Conservation (phyloP, 306 rosid species). For the Senna tora region DNA sequence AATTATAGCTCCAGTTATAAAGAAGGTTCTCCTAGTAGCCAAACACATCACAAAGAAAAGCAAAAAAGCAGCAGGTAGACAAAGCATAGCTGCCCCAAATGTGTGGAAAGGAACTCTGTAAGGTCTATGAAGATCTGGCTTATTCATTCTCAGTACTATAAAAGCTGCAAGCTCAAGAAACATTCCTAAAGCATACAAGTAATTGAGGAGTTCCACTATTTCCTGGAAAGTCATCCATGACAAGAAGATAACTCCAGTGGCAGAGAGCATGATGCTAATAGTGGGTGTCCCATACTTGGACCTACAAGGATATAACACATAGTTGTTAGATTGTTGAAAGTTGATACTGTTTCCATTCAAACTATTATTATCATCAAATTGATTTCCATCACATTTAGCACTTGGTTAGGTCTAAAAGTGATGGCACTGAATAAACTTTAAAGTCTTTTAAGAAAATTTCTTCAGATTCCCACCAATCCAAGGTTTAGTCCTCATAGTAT, state of each 20-base stretch:
- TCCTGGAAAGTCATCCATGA: conserved; percentile 97
- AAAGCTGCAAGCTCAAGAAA: conserved; percentile 89
- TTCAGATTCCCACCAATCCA: not conserved
- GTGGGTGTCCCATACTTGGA: conserved; percentile 89
- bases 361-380: not conserved
- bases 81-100: conserved; percentile 69
- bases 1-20: conserved; percentile 64
- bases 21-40: conserved; percentile 72
- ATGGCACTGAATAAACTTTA: not conserved
- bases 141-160: conserved; percentile 63
- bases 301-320: conserved; percentile 45
- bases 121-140: conserved; percentile 81
- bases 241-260: conserved; percentile 81
- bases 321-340: conserved; percentile 36
- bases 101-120: conserved; percentile 77
- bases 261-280: conserved; percentile 77
- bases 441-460: conserved; percentile 5
- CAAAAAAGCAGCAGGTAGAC: conserved; percentile 72
- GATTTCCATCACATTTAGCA: no score
- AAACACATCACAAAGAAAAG: conserved; percentile 86
- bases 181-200: conserved; percentile 86
- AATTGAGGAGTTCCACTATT: conserved; percentile 86
- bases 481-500: no score
- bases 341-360: conserved; percentile 28
- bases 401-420: no score